Base-by-base conservation (phyloP, 345 rosid species). In the Xanthoceras sorbifolium region DNA sequence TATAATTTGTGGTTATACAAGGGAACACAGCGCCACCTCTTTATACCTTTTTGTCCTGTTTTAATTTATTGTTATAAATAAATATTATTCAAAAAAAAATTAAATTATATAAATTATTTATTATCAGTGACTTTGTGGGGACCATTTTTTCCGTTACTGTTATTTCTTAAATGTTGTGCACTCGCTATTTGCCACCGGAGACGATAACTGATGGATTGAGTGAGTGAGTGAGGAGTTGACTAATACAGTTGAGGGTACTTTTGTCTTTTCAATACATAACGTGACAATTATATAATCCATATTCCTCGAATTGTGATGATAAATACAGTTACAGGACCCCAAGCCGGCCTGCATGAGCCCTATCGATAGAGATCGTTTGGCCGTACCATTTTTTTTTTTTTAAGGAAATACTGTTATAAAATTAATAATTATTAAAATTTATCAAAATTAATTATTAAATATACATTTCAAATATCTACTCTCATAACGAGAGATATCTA, bases 1-100 rank as follows among this genome's bases (percentile, higher is more conserved):
- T 64, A 67, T 74, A 69, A 64, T 68, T 75, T 86, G 88, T 80
- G 89, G 78, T 77, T 50, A 50, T 77, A 73, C n/a, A 69, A 76
- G 89, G 90, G 88, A 83, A 84, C 90, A 86, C 78, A 66, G 87
- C 91, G 91, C 92, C 92, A 86, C 90, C 89, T 85, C 77, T 71
- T 64, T 64, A 69, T 76, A 79, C 86, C 75, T 79, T 81, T 77
- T 65, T 31, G 61, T 76, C 40, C 36, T 15, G 29, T 28, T 22
- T 9, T 40, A 57, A 6, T 22, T 54, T 73, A 28, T 26, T 22
- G 60, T n/a, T 14, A 42, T 9, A 50, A 50, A 7, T 23, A 1
- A 17, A 17, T n/a, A 10, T 71, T 64, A 36, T 20, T 8, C 25
- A 0, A 57, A 12, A 5, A 34, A 11, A 18, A 20, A 69, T 68